Evolutionary conservation across 306 rosid genomes (phyloP).

Genomic region (Sophora flavescens): DNA sequence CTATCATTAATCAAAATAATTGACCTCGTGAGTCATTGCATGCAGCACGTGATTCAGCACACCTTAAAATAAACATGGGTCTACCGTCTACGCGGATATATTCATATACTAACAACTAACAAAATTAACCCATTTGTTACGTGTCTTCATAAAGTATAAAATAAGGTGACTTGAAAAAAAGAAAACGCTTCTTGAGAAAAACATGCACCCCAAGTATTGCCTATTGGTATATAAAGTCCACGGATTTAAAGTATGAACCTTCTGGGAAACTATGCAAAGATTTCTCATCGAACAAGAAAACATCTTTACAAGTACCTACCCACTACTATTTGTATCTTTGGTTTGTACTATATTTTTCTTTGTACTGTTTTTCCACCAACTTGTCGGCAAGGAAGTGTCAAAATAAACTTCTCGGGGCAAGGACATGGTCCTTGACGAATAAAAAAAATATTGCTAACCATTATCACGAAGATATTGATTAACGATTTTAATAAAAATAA

Average conservation of each 20-base stretch:
- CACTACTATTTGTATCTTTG: not conserved
- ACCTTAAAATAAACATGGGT: conserved; percentile 14
- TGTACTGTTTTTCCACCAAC: not conserved
- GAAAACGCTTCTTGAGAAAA: conserved; percentile 18
- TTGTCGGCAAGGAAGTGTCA: not conserved
- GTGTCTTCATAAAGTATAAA: not conserved
- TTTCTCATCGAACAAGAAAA: not conserved
- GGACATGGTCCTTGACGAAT: not conserved
- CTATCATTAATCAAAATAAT: not conserved
- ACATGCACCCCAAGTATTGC: conserved; percentile 15
- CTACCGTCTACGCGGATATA: not conserved
- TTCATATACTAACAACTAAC: not conserved
- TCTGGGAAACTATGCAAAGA: not conserved
- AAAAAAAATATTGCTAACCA: too few relatives aligned
- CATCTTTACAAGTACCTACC: not conserved
- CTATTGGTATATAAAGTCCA: not conserved
- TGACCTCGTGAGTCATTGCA: not conserved
- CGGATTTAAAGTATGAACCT: not conserved
- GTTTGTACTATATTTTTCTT: not conserved
- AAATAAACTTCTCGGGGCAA: too few relatives aligned
- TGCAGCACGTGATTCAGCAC: conserved; percentile 6
- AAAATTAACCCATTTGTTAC: not conserved
- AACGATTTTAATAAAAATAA: too few relatives aligned
- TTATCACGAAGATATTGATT: too few relatives aligned
- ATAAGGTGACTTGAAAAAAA: not conserved